A percentile compares a stretch with the other conserved stretches of the same genome.
Conservation (phyloP, 2,329 filamentous ascomycete genomes). For the Apiospora pterosperma region DNA sequence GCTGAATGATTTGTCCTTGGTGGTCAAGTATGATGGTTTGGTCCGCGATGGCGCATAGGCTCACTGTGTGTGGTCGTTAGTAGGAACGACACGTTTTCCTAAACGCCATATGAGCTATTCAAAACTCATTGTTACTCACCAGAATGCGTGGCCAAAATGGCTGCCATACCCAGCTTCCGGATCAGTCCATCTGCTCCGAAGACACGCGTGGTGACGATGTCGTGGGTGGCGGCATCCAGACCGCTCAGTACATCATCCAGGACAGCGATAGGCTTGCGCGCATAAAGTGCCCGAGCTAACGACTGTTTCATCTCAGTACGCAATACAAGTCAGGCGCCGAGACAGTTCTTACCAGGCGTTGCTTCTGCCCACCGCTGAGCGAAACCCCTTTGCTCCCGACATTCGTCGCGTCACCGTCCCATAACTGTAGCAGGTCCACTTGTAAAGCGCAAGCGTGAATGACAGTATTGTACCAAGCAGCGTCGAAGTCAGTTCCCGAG, state of each 20-base stretch:
- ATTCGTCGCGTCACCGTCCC: constrained; percentile 19
- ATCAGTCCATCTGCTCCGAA: constrained; percentile 6
- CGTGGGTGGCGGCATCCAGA: constrained; percentile 11
- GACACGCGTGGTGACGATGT: constrained; percentile 5
- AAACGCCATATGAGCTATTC: constrained; percentile 12
- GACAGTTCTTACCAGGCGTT: constrained; percentile 10
- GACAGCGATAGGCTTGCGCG: constrained; percentile 11
- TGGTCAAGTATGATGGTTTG: constrained; percentile 6
- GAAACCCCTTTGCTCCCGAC: constrained; percentile 23
- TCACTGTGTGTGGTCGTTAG: constrained; percentile 3
- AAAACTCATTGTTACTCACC: constrained; percentile 8
- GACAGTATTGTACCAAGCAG: constrained; percentile 11
- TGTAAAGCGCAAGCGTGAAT: constrained; percentile 14
- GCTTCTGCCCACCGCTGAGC: constrained; percentile 24
- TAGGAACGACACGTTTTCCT: constrained; percentile 1
- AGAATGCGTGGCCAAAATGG: constrained; percentile 10
- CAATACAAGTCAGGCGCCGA: constrained; percentile 4
- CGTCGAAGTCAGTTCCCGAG: constrained; percentile 11
- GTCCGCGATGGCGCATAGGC: constrained; percentile 7
- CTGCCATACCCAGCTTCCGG: constrained; percentile 3
- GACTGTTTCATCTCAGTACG: constrained; percentile 8
- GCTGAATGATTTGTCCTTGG: constrained; percentile 8
- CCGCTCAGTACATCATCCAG: constrained; percentile 16
- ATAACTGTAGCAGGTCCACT: constrained; percentile 12
- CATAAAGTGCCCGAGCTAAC: constrained; percentile 15